phyloP scores from a whole-genome alignment of 257 asterid genomes.

The Euphrasia confusa region DNA sequence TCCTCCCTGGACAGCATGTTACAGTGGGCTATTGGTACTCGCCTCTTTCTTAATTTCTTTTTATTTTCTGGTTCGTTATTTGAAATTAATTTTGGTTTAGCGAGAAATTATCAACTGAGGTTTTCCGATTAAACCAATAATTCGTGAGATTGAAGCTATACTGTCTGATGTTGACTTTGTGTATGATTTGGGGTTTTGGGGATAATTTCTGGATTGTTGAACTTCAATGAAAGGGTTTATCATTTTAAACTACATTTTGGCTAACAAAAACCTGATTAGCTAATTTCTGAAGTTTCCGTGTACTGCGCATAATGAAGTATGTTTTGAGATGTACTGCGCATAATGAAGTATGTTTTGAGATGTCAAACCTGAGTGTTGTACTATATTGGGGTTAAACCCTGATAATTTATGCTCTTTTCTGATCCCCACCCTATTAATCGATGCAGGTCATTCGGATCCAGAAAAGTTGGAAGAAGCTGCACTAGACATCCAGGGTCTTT shows the following conservation, averaged over 20 bases:
- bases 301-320: conserved; percentile 1
- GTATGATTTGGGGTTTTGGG: conserved; percentile 10
- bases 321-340: conserved; percentile 5
- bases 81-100: background rate
- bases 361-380: background rate
- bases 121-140: background rate
- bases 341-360: conserved; percentile 4
- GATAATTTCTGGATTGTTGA: conserved; percentile 10
- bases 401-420: background rate
- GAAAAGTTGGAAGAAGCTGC: conserved; percentile 62
- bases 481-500: conserved; percentile 40
- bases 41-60: background rate
- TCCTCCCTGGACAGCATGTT: conserved; percentile 85
- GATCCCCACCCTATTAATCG: conserved; percentile 7
- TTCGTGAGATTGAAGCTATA: background rate
- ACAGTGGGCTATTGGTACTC: conserved; percentile 83
- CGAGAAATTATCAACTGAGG: background rate
- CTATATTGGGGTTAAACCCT: conserved; percentile 2
- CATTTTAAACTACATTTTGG: background rate
- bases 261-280: conserved; percentile 2
- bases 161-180: conserved; percentile 10
- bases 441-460: conserved; percentile 81
- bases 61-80: background rate
- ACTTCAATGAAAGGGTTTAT: conserved; percentile 5
- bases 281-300: background rate